Evolutionary conservation across 345 rosid genomes (phyloP).

Genomic region (Hibiscus syriacus): DNA sequence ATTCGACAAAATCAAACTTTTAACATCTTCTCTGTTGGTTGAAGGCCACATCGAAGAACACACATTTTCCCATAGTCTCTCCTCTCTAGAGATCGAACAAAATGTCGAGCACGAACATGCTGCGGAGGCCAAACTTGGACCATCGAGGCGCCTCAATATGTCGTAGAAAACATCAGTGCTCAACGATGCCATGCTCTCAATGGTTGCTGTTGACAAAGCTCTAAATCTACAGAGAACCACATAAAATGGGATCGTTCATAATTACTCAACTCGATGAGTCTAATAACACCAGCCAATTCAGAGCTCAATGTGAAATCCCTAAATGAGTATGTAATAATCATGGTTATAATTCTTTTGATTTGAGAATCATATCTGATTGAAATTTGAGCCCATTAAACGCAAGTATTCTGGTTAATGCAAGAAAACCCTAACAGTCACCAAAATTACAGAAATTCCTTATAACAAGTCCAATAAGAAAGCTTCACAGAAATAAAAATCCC

Average conservation of each 20-base stretch:
- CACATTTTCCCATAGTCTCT: conserved; percentile 66
- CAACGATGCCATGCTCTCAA: conserved; percentile 39
- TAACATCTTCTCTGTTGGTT: conserved; percentile 55
- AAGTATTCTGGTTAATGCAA: not conserved
- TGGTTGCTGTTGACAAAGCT: conserved; percentile 27
- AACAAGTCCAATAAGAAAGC: not conserved
- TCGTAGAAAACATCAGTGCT: conserved; percentile 63
- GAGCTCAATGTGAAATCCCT: too few species aligned
- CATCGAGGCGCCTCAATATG: conserved; percentile 71
- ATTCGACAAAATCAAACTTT: conserved; percentile 38
- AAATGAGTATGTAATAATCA: too few species aligned
- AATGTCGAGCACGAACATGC: conserved; percentile 67
- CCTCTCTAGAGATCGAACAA: conserved; percentile 64
- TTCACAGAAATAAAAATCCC: not conserved
- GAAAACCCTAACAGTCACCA: not conserved
- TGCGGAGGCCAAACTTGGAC: conserved; percentile 60
- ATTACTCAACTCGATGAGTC: not conserved
- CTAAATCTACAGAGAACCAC: conserved; percentile 9
- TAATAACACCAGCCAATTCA: not conserved
- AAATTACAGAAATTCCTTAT: not conserved
- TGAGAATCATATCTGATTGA: too few species aligned
- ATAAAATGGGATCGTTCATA: not conserved
- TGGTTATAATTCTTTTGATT: too few species aligned
- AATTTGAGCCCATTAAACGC: not conserved
- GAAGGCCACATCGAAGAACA: conserved; percentile 79